A percentile compares a stretch with the other conserved stretches of the same genome.
Evolutionary conservation across 768 basidiomycete species (phyloP).

Genomic region (Leucogyrophana mollusca): DNA sequence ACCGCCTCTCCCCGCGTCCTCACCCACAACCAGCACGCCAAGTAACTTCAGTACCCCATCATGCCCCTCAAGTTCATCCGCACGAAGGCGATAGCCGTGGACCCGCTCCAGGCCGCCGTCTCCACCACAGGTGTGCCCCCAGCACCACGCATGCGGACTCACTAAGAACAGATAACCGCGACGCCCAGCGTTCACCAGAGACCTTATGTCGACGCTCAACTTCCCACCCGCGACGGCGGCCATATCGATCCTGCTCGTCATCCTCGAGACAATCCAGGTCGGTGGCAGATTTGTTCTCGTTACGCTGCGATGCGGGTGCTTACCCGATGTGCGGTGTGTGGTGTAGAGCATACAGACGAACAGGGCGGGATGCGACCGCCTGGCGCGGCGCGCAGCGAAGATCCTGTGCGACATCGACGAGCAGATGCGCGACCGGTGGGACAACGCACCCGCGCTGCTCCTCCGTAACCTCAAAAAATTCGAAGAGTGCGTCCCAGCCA

Average conservation of each 20-base stretch:
- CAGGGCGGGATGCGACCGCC: slow-evolving; percentile 35
- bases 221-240: slow-evolving; percentile 45
- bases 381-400: slow-evolving; percentile 40
- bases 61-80: slow-evolving; percentile 31
- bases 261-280: slow-evolving; percentile 47
- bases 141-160: no score
- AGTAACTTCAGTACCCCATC: no score
- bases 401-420: slow-evolving; percentile 42
- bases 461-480: slow-evolving; percentile 40
- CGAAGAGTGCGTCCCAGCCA: slow-evolving; percentile 30
- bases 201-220: slow-evolving; percentile 31
- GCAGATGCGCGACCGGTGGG: slow-evolving; percentile 45
- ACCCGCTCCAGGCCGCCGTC: slow-evolving; percentile 29
- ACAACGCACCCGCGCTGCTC: slow-evolving; percentile 39
- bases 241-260: slow-evolving; percentile 38
- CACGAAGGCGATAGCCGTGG: slow-evolving; percentile 21
- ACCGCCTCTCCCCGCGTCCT: no score
- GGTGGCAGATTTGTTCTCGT: slow-evolving; percentile 1
- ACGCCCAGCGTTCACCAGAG: slow-evolving; percentile 23
- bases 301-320: neutral
- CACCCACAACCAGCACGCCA: no score
- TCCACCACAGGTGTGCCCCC: no score
- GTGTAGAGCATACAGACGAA: slow-evolving; percentile 33
- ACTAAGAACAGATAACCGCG: no score
- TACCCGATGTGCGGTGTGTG: slow-evolving; percentile 6